These are phyloP conservation scores for Asparagopsis taxiformis DNA, from an alignment of 31 red algal species.

Conservation along the genomic window DNA sequence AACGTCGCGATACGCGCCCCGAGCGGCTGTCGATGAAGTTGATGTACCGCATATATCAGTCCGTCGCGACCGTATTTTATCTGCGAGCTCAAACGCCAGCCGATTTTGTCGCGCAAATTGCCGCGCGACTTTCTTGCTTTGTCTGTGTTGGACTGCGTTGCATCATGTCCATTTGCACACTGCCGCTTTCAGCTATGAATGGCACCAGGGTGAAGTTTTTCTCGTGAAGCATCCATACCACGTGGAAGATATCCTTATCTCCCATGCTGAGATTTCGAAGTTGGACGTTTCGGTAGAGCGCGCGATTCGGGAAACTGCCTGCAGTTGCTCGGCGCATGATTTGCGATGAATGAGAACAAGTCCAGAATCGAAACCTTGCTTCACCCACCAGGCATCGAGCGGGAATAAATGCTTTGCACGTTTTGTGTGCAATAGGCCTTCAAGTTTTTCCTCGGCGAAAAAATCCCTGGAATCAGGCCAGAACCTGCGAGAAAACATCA, in stretches of 20 bases:
- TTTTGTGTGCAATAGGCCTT: conserved; percentile 4
- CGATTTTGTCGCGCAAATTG: neutral
- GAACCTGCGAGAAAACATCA: conserved; percentile 19
- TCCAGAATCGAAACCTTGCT: conserved; percentile 61
- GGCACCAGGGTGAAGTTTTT: conserved; percentile 42
- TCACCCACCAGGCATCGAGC: conserved; percentile 51
- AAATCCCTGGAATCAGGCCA: conserved; percentile 58
- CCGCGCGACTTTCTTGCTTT: neutral
- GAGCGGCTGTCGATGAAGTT: conserved; percentile 1
- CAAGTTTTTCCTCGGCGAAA: conserved; percentile 35
- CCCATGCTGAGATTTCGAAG: conserved; percentile 48
- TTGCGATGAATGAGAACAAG: conserved; percentile 25
- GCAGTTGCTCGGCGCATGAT: conserved; percentile 14
- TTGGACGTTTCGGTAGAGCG: conserved; percentile 1
- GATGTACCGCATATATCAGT: conserved; percentile 22
- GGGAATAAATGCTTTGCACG: conserved; percentile 14
- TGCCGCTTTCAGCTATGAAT: conserved; percentile 40
- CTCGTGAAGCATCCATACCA: conserved; percentile 42
- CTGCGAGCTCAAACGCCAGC: conserved; percentile 27
- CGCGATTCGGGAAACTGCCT: conserved; percentile 22
- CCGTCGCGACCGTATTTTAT: conserved; percentile 24
- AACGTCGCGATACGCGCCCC: conserved; percentile 11
- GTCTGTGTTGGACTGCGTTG: neutral
- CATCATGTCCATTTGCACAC: conserved; percentile 2
- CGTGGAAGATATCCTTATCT: conserved; percentile 55